These are phyloP conservation scores for Phoma sp. DNA, from an alignment of 2,329 filamentous ascomycete species.

Conservation along the genomic window DNA sequence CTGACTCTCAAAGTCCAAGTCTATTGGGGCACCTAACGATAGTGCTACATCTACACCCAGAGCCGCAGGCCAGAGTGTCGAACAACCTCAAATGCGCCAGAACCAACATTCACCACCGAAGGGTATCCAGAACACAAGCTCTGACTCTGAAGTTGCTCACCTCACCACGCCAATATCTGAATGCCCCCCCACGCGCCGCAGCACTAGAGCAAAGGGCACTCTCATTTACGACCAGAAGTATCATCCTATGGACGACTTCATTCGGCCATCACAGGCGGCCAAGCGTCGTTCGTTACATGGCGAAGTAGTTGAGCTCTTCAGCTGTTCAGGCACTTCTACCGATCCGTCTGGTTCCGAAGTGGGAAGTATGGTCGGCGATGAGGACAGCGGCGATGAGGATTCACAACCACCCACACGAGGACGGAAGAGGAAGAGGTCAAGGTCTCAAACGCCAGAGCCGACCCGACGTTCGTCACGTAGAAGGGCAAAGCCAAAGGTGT, in stretches of 20 bases:
- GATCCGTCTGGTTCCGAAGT: constrained; percentile 6
- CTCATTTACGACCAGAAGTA: constrained; percentile 42
- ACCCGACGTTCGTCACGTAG: constrained; percentile 37
- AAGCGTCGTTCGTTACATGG: constrained; percentile 35
- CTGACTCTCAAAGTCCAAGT: not conserved
- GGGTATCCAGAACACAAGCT: not conserved
- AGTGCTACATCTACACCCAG: not conserved
- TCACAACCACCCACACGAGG: constrained; percentile 3
- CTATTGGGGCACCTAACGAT: not conserved
- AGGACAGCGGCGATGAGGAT: constrained; percentile 14
- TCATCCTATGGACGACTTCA: constrained; percentile 43
- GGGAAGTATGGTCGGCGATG: constrained; percentile 1
- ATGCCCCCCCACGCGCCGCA: constrained; percentile 1
- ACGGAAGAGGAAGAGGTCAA: constrained; percentile 18
- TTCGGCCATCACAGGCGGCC: constrained; percentile 36
- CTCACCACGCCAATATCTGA: not conserved
- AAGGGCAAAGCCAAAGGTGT: constrained; percentile 18
- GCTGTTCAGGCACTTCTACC: constrained; percentile 2
- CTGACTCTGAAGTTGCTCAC: not conserved
- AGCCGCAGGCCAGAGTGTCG: not conserved
- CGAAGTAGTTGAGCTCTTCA: constrained; percentile 3
- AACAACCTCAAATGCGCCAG: not conserved
- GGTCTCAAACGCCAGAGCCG: constrained; percentile 2
- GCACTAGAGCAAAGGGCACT: constrained; percentile 17
- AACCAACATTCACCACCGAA: not conserved